Evolutionary conservation across 768 basidiomycete species (phyloP), one percentile per base, ranked within the genome.

Genomic region (Mycena capillaripes): DNA sequence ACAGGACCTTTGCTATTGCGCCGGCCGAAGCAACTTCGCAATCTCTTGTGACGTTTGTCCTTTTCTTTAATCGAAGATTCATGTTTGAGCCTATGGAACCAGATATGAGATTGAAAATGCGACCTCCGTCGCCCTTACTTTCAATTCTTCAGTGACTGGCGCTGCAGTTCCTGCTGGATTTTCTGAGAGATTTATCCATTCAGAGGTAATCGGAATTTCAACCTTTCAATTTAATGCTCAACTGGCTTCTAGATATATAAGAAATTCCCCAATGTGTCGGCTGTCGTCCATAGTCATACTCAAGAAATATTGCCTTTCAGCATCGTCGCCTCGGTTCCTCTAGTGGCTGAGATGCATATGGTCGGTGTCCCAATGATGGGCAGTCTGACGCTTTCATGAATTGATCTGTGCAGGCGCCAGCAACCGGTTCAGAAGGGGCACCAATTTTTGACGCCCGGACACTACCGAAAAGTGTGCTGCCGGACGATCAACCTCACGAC

Each of bases 51-150:
- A 77, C 75, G 73, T 70, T 59, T 16, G 65, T 34, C 8, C n/a
- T n/a, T 25, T 29, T 30, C 16, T 52, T 25, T 38, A 32, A 32
- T n/a, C 14, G 5, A 25, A n/a, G 25, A 40, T 10, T 16, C 23
- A 12, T 36, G 4, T 42, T 21, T 46, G 16, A 46, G 25, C 16
- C 27, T 19, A 0, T n/a, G 27, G 42, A 44, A 46, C 25, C n/a
- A 77, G 74, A 66, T 77, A 77, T 56, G 76, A 77, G 23, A 58
- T 77, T 8, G 59, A 72, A 27, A 76, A 77, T 53, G 76, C 76
- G 25, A 78, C 77, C 5, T 60, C 77, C 1, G 30, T 76, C 27
- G 62, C 48, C 16, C 69, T 78, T 0, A 76, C 77, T 17, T 75
- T 78, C 72, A 78, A 78, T 44, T 57, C 71, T 23, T 77, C 77